phyloP scores from a whole-genome alignment of 495 filamentous ascomycete genomes.

The Daldinia grandis region DNA sequence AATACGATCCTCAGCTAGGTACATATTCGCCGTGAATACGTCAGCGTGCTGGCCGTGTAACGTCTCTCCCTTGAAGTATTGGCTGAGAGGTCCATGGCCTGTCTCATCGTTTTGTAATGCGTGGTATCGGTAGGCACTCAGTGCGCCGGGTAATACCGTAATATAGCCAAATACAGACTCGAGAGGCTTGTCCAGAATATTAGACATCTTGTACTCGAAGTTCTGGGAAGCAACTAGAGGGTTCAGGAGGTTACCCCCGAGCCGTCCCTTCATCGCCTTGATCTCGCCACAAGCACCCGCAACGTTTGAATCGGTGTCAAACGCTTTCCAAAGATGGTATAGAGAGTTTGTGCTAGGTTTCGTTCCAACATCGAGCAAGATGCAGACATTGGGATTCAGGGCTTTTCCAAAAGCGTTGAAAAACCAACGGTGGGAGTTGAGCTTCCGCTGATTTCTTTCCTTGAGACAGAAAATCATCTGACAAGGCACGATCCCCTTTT shows the following conservation, averaged over 20 bases:
- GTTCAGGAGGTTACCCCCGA: slow-evolving; percentile 83
- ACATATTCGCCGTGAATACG: slow-evolving; percentile 99
- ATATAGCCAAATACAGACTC: slow-evolving; percentile 99
- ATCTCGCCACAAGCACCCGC: slow-evolving; percentile 98
- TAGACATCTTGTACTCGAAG: slow-evolving; percentile 99
- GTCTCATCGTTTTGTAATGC: slow-evolving; percentile 96
- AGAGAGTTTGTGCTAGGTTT: slow-evolving; percentile 84
- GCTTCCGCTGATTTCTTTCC: slow-evolving; percentile 96
- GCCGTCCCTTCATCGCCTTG: slow-evolving; percentile 91
- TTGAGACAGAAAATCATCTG: slow-evolving; percentile 99
- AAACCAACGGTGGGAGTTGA: slow-evolving; percentile 99
- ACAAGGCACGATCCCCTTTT: slow-evolving; percentile 98
- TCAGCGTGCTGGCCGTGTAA: slow-evolving; percentile 96
- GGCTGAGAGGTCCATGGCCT: slow-evolving; percentile 92
- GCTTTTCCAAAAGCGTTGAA: slow-evolving; percentile 98
- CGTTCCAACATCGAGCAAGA: slow-evolving; percentile 94
- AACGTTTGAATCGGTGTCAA: slow-evolving; percentile 95
- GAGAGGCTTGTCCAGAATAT: slow-evolving; percentile 96
- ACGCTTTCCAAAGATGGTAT: slow-evolving; percentile 99
- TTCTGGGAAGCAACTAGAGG: slow-evolving; percentile 97
- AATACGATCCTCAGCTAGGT: slow-evolving; percentile 97
- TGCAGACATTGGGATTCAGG: slow-evolving; percentile 94
- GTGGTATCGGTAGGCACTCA: slow-evolving; percentile 96
- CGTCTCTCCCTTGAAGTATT: slow-evolving; percentile 99
- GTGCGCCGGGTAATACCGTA: slow-evolving; percentile 92